Evolutionary conservation across 345 rosid genomes (phyloP).

Genomic region (Excoecaria cochinchinensis): DNA sequence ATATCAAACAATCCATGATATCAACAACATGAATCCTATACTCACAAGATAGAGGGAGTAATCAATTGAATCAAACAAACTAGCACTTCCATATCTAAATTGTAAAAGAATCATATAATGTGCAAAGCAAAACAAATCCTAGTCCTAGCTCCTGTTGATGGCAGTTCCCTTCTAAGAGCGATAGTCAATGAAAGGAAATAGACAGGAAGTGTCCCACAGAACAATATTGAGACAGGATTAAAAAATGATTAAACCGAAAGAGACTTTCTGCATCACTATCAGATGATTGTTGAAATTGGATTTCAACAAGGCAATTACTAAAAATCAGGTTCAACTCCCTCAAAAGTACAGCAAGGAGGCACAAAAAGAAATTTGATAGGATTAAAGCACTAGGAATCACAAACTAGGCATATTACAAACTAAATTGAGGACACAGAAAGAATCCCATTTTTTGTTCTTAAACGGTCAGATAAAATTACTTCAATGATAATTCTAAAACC

Average conservation of each 20-base stretch:
- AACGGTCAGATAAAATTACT: not conserved
- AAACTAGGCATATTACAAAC: not conserved
- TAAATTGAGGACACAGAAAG: not conserved
- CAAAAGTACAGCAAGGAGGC: not conserved
- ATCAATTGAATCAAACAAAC: not conserved
- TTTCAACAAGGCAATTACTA: not conserved
- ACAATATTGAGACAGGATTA: not conserved
- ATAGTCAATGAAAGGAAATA: not conserved
- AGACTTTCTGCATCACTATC: not conserved
- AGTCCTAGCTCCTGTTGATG: not conserved
- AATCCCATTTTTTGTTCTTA: not conserved
- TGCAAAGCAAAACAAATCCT: not conserved
- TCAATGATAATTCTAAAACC: not conserved
- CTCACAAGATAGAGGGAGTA: not conserved
- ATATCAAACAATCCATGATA: not conserved
- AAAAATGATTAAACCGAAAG: not conserved
- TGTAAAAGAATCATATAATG: not conserved
- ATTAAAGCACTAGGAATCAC: not conserved
- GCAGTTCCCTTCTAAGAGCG: not conserved
- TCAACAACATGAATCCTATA: not conserved
- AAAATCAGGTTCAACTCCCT: slow-evolving; percentile 5
- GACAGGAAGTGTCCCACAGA: not conserved
- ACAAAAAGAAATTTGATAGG: not conserved
- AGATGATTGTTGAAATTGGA: not conserved
- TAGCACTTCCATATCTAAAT: not conserved